Conservation (phyloP, 176 grass and related monocot species). For the Carex pumila region DNA sequence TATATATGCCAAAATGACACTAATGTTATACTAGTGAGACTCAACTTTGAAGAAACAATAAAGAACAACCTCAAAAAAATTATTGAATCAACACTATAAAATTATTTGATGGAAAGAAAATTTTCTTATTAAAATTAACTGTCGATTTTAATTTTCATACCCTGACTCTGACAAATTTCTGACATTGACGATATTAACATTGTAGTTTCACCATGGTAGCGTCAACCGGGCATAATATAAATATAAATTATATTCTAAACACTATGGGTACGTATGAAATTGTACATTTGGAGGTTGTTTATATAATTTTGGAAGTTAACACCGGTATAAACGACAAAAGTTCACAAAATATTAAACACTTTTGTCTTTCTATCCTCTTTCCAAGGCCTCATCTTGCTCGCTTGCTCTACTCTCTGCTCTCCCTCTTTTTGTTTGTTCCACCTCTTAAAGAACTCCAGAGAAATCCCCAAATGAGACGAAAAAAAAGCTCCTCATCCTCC, state of each 20-base stretch:
- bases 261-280: neutral
- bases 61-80: neutral
- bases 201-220: neutral
- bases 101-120: neutral
- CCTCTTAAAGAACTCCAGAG: neutral
- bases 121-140: neutral
- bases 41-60: neutral
- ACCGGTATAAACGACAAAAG: neutral
- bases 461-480: slow-evolving; percentile 14
- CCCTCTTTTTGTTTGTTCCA: neutral
- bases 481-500: slow-evolving; percentile 13
- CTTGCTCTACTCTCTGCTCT: neutral
- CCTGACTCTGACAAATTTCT: neutral
- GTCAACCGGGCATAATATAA: neutral
- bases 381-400: slow-evolving; percentile 5
- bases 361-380: neutral
- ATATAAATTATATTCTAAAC: neutral
- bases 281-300: neutral
- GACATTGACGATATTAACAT: neutral
- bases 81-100: neutral
- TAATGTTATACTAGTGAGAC: no score
- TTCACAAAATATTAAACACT: slow-evolving; percentile 13
- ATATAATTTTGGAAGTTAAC: neutral
- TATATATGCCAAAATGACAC: no score
- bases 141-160: neutral